Percentiles rank a stretch among this genome's conserved stretches.
Evolutionary conservation across 371 early-diverging fungal species (phyloP).

Genomic region (Mucor sp.): DNA sequence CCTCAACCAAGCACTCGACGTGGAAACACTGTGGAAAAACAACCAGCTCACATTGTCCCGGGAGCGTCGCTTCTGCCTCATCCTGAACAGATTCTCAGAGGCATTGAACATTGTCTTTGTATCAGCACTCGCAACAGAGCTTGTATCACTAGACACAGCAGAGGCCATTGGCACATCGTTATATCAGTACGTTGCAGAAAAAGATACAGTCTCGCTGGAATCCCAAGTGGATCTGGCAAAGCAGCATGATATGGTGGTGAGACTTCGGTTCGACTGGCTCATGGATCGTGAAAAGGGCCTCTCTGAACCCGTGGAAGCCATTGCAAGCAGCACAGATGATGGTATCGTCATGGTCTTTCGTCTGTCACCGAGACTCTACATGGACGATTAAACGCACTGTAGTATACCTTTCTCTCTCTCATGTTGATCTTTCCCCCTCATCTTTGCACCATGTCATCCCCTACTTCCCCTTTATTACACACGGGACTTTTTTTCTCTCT

Average conservation of each 20-base stretch:
- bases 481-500: too few relatives aligned
- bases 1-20: constrained; percentile 5
- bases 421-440: too few relatives aligned
- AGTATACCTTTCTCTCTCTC: too few relatives aligned
- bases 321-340: constrained; percentile 50
- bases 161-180: constrained; percentile 28
- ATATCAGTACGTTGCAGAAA: constrained; percentile 27
- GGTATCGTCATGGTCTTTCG: constrained; percentile 27
- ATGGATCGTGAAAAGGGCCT: constrained; percentile 17
- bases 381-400: not conserved
- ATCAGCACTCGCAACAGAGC: constrained; percentile 17
- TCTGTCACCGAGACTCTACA: constrained; percentile 8
- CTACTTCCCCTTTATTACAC: too few relatives aligned
- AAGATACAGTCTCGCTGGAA: constrained; percentile 22
- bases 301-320: constrained; percentile 32
- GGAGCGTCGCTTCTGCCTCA: constrained; percentile 38
- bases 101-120: constrained; percentile 32
- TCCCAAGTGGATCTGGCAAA: constrained; percentile 34
- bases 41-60: not conserved
- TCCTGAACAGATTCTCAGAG: constrained; percentile 42
- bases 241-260: constrained; percentile 28
- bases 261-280: constrained; percentile 47
- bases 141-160: constrained; percentile 26
- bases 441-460: too few relatives aligned
- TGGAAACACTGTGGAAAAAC: constrained; percentile 3